Percentiles rank a stretch among this genome's conserved stretches.
Conservation (phyloP, 1,284 basidiomycete species). For the Microbotryum violaceum region DNA sequence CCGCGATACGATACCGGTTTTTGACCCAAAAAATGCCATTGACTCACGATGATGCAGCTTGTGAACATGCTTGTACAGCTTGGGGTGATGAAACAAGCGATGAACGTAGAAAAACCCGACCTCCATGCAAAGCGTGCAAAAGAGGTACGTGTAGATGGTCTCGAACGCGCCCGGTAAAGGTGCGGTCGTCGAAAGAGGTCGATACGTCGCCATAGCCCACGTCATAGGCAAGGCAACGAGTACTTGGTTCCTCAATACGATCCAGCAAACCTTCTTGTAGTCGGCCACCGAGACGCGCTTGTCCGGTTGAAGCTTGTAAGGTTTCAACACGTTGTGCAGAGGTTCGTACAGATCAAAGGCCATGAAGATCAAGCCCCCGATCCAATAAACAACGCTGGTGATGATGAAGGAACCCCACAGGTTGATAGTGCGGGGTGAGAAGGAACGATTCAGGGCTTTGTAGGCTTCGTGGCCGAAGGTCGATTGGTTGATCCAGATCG, state of each 20-base stretch:
- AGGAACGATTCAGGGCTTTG: constrained; percentile 1
- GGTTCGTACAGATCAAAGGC: not conserved
- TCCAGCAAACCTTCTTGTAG: constrained; percentile 1
- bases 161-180: constrained; percentile 1
- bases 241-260: constrained; percentile 5
- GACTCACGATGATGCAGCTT: constrained; percentile 21
- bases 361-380: constrained; percentile 3
- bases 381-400: constrained; percentile 3
- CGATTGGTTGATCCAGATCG: constrained; percentile 2
- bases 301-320: constrained; percentile 3
- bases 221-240: not conserved
- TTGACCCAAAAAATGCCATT: too few relatives aligned
- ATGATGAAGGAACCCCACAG: constrained; percentile 1
- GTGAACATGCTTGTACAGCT: constrained; percentile 14
- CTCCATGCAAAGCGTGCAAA: constrained; percentile 4
- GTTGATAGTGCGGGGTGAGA: constrained; percentile 2
- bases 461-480: not conserved
- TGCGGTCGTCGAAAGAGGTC: not conserved
- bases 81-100: constrained; percentile 11
- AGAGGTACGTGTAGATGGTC: not conserved
- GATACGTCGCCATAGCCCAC: not conserved
- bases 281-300: not conserved
- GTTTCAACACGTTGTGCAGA: not conserved
- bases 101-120: constrained; percentile 24
- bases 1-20: too few relatives aligned